Evolutionary conservation across 306 rosid genomes (phyloP).

Genomic region (Coriaria nepalensis): DNA sequence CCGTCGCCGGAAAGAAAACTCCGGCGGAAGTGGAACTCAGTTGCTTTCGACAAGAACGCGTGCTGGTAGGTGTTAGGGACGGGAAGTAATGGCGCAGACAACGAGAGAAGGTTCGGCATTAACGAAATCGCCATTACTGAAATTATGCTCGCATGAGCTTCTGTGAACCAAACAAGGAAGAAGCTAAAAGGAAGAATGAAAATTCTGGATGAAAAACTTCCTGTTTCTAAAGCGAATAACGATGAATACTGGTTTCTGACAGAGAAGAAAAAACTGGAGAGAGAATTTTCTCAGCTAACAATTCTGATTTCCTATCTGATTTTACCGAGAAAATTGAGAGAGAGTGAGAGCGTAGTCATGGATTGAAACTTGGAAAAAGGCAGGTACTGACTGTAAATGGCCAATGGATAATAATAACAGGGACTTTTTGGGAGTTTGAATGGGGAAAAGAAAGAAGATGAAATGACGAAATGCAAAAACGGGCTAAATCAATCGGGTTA

Average conservation of each 20-base stretch:
- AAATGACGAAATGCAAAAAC: no score
- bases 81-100: constrained; percentile 23
- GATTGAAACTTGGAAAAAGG: no score
- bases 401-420: no score
- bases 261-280: not conserved
- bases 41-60: constrained; percentile 15
- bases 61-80: constrained; percentile 17
- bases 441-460: no score
- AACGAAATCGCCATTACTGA: constrained; percentile 41
- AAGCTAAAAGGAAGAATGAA: constrained; percentile 1
- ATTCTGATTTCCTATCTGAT: constrained; percentile 2
- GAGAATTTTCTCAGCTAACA: not conserved
- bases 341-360: no score
- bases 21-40: constrained; percentile 15
- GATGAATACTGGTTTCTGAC: not conserved
- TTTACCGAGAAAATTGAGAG: constrained; percentile 12
- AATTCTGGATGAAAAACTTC: not conserved
- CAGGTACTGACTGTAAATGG: no score
- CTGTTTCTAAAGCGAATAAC: not conserved
- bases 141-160: constrained; percentile 23
- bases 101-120: constrained; percentile 31
- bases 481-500: no score
- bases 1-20: constrained; percentile 14
- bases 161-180: not conserved
- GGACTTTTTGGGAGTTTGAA: no score